Conservation (phyloP, 495 filamentous ascomycete genomes). For the Hypoxylon trugodes region DNA sequence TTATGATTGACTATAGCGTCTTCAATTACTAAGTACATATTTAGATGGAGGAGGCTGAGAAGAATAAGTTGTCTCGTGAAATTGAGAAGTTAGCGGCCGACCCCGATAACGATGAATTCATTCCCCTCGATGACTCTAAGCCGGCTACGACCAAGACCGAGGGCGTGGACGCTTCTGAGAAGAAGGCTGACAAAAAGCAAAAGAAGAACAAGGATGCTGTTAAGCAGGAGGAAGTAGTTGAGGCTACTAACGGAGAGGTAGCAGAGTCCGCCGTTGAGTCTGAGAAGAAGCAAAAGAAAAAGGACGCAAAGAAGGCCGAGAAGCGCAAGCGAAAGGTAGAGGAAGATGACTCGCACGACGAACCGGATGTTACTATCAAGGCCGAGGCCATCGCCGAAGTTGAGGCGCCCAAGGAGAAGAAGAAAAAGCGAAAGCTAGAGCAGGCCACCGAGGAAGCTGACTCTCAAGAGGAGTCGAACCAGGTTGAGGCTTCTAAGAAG, state of each 20-base stretch:
- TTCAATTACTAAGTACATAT: constrained; percentile 1
- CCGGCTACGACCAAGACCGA: neutral
- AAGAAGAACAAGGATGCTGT: no score
- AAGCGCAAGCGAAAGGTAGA: constrained; percentile 41
- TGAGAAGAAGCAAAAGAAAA: constrained; percentile 31
- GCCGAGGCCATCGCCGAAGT: constrained; percentile 14
- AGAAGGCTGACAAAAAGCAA: constrained; percentile 15
- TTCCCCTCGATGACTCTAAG: constrained; percentile 23
- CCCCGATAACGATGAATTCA: constrained; percentile 28
- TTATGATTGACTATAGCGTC: neutral
- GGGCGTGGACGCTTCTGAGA: neutral
- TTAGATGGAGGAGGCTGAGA: constrained; percentile 37
- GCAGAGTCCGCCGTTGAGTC: constrained; percentile 19
- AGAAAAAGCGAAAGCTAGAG: constrained; percentile 38
- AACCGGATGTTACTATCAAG: constrained; percentile 1
- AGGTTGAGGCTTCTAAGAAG: constrained; percentile 44
- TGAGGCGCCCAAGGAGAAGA: constrained; percentile 30
- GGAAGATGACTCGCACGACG: constrained; percentile 24
- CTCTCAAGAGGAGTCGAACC: constrained; percentile 25
- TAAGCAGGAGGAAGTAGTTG: neutral
- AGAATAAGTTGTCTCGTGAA: constrained; percentile 33
- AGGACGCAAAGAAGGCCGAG: constrained; percentile 34
- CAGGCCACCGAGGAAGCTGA: constrained; percentile 29
- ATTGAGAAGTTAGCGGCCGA: constrained; percentile 26
- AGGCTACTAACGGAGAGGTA: neutral